phyloP scores from a whole-genome alignment of 2,329 filamentous ascomycete species.

The Diaporthe australafricana region DNA sequence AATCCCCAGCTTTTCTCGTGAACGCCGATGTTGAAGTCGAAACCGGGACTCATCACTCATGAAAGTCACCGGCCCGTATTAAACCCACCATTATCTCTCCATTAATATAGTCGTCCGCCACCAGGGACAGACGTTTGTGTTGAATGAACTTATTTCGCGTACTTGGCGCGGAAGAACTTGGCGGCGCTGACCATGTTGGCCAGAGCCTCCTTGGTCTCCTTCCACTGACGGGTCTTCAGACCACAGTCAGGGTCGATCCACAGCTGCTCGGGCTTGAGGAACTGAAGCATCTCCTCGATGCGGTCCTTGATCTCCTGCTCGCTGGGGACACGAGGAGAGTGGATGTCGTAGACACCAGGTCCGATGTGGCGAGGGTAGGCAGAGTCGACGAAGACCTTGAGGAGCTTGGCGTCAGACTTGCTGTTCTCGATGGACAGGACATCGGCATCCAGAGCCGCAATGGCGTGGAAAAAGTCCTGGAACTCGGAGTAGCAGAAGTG shows the following conservation, averaged over 20 bases:
- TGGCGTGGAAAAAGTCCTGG: conserved; percentile 99
- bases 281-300: conserved; percentile 97
- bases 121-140: conserved; percentile 40
- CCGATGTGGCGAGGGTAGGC: conserved; percentile 98
- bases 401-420: conserved; percentile 99
- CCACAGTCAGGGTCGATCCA: conserved; percentile 99
- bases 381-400: conserved; percentile 98
- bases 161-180: conserved; percentile 95
- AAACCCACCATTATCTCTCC: conserved; percentile 31
- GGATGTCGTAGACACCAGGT: conserved; percentile 99
- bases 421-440: conserved; percentile 99
- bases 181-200: conserved; percentile 98
- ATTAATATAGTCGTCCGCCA: conserved; percentile 46
- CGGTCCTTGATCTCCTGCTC: conserved; percentile 99
- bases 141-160: conserved; percentile 68
- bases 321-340: conserved; percentile 96
- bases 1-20: conserved; percentile 33
- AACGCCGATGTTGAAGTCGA: conserved; percentile 72
- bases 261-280: conserved; percentile 97
- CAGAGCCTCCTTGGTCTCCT: conserved; percentile 96
- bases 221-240: conserved; percentile 99
- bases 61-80: conserved; percentile 44
- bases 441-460: conserved; percentile 96
- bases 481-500: conserved; percentile 99
- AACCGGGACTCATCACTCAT: conserved; percentile 39